A percentile compares a stretch with the other conserved stretches of the same genome.
Evolutionary conservation across 768 basidiomycete genomes (phyloP).

Genomic region (Sarcodon aspratus): DNA sequence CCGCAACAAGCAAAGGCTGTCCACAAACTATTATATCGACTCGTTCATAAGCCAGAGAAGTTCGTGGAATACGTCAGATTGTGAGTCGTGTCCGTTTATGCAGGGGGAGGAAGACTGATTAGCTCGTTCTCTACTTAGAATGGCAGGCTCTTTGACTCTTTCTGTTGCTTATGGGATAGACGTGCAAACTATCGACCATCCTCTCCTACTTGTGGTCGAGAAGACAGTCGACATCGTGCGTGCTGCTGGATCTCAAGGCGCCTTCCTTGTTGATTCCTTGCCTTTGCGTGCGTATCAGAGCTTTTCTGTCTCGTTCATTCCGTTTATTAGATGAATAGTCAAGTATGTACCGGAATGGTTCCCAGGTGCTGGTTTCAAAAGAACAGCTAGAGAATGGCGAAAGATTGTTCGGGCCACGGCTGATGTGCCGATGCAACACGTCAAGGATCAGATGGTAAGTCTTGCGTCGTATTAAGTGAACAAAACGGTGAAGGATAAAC

Average conservation of each 20-base stretch:
- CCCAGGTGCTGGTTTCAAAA: constrained; percentile 15
- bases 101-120: too few species aligned
- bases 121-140: neutral
- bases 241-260: constrained; percentile 8
- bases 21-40: constrained; percentile 1
- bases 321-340: constrained; percentile 3
- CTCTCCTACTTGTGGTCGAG: constrained; percentile 3
- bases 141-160: constrained; percentile 1
- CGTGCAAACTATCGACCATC: neutral
- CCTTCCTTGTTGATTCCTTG: constrained; percentile 14
- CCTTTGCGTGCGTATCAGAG: constrained; percentile 8
- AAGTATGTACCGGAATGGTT: constrained; percentile 14
- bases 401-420: constrained; percentile 10
- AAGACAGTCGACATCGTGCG: neutral
- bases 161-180: constrained; percentile 4
- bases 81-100: neutral
- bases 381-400: constrained; percentile 8
- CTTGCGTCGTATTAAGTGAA: too few species aligned
- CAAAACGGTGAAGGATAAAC: too few species aligned
- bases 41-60: constrained; percentile 3
- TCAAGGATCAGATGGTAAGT: neutral
- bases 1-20: neutral
- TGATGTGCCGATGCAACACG: constrained; percentile 6
- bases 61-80: constrained; percentile 1
- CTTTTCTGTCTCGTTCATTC: neutral